Conservation (phyloP, 2,329 filamentous ascomycete genomes). For the Amesomyces nigricolor region DNA sequence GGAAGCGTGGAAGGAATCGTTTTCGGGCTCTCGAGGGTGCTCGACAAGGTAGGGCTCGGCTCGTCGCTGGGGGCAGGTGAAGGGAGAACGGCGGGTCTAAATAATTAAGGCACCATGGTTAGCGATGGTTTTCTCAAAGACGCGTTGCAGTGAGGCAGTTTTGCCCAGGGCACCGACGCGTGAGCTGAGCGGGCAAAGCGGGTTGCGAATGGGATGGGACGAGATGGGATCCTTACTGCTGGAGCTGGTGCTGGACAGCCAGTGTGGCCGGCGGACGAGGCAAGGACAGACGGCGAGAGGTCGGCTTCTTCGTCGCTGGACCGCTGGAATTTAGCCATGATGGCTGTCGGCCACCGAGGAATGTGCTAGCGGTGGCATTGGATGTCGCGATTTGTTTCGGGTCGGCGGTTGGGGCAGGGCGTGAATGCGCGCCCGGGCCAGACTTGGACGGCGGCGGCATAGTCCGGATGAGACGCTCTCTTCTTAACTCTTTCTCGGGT, state of each 20-base stretch:
- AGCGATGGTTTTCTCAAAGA: background rate
- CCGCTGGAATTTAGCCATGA: slow-evolving; percentile 28
- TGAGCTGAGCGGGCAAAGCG: no score
- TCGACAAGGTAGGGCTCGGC: slow-evolving; percentile 41
- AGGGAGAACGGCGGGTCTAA: slow-evolving; percentile 41
- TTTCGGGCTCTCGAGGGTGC: slow-evolving; percentile 33
- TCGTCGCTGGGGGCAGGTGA: slow-evolving; percentile 61
- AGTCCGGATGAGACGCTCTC: background rate
- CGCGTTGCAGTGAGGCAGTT: background rate
- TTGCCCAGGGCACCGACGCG: background rate
- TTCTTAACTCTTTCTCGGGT: no score
- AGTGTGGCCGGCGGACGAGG: slow-evolving; percentile 2
- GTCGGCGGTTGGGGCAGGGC: slow-evolving; percentile 1
- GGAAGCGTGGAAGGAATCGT: slow-evolving; percentile 27
- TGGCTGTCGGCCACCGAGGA: slow-evolving; percentile 28
- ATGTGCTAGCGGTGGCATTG: slow-evolving; percentile 31
- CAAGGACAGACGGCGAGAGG: slow-evolving; percentile 11
- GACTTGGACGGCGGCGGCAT: slow-evolving; percentile 15
- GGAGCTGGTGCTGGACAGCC: slow-evolving; percentile 7
- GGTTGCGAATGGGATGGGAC: no score
- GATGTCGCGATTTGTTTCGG: slow-evolving; percentile 25
- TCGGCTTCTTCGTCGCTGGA: slow-evolving; percentile 12
- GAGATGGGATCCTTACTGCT: slow-evolving; percentile 8
- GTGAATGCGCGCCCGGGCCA: slow-evolving; percentile 7
- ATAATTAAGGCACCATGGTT: background rate